These are phyloP conservation scores for Aspergillus latus DNA, from an alignment of 2,329 filamentous ascomycete species.

Conservation along the genomic window DNA sequence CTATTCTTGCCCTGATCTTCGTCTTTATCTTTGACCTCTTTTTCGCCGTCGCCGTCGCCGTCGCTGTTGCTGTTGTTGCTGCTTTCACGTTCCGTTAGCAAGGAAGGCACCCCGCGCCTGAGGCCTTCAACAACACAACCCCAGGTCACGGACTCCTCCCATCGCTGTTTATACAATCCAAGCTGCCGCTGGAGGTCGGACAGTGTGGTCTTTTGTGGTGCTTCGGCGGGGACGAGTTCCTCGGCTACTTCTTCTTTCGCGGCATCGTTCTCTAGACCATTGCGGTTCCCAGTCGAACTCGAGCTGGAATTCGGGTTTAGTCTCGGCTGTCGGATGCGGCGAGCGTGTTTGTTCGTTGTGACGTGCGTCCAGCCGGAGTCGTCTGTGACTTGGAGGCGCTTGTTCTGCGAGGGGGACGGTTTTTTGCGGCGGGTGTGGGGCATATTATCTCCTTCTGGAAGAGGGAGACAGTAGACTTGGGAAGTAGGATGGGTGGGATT, in stretches of 20 bases:
- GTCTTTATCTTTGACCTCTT: neutral
- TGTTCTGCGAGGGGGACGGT: conserved; percentile 20
- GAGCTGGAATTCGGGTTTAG: neutral
- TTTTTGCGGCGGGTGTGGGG: conserved; percentile 36
- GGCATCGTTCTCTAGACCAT: neutral
- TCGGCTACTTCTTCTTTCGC: neutral
- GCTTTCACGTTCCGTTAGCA: neutral
- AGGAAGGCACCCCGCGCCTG: neutral
- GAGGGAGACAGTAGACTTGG: neutral
- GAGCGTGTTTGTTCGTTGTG: conserved; percentile 32
- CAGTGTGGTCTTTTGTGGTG: conserved; percentile 34
- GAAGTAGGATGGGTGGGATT: neutral
- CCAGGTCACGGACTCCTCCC: conserved; percentile 34
- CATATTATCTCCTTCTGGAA: conserved; percentile 24
- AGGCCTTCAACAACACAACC: conserved; percentile 17
- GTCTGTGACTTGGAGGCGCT: conserved; percentile 41
- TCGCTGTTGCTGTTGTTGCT: neutral
- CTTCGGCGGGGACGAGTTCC: conserved; percentile 36
- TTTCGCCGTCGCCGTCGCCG: neutral
- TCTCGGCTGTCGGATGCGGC: conserved; percentile 22
- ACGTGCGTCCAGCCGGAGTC: conserved; percentile 47
- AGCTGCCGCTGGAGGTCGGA: conserved; percentile 34
- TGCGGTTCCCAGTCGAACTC: neutral
- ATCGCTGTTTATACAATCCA: conserved; percentile 27
- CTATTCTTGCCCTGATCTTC: conserved; percentile 17